Evolutionary conservation across 2,329 filamentous ascomycete species (phyloP).

Genomic region (Colletotrichum chlorophyti): DNA sequence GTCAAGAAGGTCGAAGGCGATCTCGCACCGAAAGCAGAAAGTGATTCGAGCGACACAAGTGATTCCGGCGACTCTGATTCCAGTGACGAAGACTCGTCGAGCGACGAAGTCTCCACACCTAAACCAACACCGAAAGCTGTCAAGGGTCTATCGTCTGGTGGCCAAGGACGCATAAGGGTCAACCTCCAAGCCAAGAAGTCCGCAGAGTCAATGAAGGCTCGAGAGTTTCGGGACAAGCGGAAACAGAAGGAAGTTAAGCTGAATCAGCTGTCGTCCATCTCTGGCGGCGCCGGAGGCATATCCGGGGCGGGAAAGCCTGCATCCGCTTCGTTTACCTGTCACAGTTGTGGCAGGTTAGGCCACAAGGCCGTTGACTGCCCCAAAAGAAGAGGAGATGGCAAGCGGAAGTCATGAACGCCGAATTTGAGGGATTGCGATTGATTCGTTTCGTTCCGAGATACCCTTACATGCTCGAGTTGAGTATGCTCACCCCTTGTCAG

Average conservation of each 20-base stretch:
- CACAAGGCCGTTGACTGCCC: constrained; percentile 67
- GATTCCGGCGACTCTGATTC: constrained; percentile 27
- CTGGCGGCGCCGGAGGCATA: constrained; percentile 37
- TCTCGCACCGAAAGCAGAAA: constrained; percentile 28
- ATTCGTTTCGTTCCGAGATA: constrained; percentile 14
- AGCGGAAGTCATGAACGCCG: constrained; percentile 8
- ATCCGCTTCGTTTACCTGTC: constrained; percentile 53
- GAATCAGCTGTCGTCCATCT: constrained; percentile 68
- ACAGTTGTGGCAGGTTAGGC: constrained; percentile 66
- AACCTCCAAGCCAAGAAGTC: constrained; percentile 36
- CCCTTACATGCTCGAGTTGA: neutral
- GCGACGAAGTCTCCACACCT: constrained; percentile 1
- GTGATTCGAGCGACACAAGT: constrained; percentile 35
- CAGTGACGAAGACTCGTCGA: neutral
- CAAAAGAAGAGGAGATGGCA: constrained; percentile 32
- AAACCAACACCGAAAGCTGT: constrained; percentile 18
- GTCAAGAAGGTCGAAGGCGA: constrained; percentile 30
- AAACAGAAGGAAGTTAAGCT: constrained; percentile 73
- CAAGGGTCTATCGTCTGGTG: constrained; percentile 32
- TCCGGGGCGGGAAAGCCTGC: constrained; percentile 28
- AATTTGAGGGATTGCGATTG: constrained; percentile 9
- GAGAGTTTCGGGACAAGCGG: constrained; percentile 62
- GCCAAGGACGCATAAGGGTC: constrained; percentile 17
- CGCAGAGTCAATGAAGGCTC: constrained; percentile 52
- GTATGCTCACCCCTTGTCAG: neutral